Conservation (phyloP, 371 early-diverging fungal species). For the Massospora cicadina region DNA sequence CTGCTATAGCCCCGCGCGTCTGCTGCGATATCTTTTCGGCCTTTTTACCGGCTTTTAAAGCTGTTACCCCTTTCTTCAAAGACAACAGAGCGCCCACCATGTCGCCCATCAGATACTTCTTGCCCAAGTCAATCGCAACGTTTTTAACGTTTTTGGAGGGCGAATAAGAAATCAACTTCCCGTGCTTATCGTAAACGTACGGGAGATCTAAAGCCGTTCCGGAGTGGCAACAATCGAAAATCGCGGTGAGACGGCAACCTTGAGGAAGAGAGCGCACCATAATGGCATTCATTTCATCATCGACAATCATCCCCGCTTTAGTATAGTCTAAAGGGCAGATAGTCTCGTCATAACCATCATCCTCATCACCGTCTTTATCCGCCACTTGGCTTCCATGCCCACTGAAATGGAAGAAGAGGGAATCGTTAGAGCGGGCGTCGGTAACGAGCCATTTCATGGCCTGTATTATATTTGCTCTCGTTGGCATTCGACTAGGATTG, state of each 20-base stretch:
- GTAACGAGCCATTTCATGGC: constrained; percentile 79
- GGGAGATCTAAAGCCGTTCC: constrained; percentile 82
- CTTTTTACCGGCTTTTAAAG: constrained; percentile 21
- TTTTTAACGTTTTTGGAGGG: constrained; percentile 32
- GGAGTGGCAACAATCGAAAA: constrained; percentile 78
- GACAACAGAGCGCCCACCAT: constrained; percentile 23
- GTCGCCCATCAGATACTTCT: constrained; percentile 35
- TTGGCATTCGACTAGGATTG: constrained; percentile 47
- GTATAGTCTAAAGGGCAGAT: constrained; percentile 74
- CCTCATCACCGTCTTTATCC: constrained; percentile 64
- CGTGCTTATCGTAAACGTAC: constrained; percentile 58
- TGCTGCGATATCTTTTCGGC: constrained; percentile 22
- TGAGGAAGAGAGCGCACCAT: constrained; percentile 68
- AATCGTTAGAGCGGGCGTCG: constrained; percentile 71
- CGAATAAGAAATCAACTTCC: constrained; percentile 33
- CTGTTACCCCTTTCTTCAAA: constrained; percentile 26
- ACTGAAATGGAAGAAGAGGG: constrained; percentile 73
- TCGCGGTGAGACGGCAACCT: constrained; percentile 68
- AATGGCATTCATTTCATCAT: constrained; percentile 66
- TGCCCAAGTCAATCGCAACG: constrained; percentile 27
- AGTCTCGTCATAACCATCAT: constrained; percentile 66
- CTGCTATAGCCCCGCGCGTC: constrained; percentile 42
- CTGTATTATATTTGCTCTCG: constrained; percentile 52
- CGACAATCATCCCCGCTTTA: constrained; percentile 56
- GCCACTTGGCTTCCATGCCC: constrained; percentile 67